Evolutionary conservation across 202 grass and related monocot species (phyloP), one percentile per base, ranked within the genome.

Genomic region (Setaria viridis): DNA sequence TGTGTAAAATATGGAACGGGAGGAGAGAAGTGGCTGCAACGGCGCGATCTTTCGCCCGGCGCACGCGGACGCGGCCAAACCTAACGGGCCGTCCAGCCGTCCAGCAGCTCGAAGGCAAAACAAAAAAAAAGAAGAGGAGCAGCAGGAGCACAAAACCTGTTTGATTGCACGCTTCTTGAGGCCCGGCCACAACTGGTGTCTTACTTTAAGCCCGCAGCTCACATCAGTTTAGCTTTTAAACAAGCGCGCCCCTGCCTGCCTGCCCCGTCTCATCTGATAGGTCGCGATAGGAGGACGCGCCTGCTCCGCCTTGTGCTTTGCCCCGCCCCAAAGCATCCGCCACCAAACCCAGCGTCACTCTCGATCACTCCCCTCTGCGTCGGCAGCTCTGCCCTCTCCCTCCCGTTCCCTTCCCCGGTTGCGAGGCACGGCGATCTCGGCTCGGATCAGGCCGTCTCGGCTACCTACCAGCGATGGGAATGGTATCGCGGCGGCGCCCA

Each of bases 261-360:
- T 4, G 39, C 21, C 51, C 10, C 51, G 25, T 17, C 64, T 11
- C 12, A 7, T 66, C 11, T 0, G 37, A 43, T 55, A 39, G 3
- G 16, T 4, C 5, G n/a, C 2, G 60, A 46, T 6, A 69, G 20
- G 19, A 70, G 2, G 11, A 20, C 62, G 25, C 16, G 46, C 7
- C 59, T 34, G 53, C 80, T 17, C 39, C 42, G 57, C 49, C 14
- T 80, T 67, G 76, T 69, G 87, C 87, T 75, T 75, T 68, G 68
- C 87, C 76, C 81, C 15, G 42, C 16, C 39, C 56, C 6, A 15
- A 88, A 78, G 86, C 86, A 69, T 60, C 37, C 49, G 62, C 67
- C 66, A 11, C 37, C 25, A 25, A 25, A 25, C 25, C 25, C 16
- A 19, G 17, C 35, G 4, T 46, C 67, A 20, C 20, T n/a, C 58